phyloP scores from a whole-genome alignment of 2,329 filamentous ascomycete genomes.

The Fusarium torulosum region DNA sequence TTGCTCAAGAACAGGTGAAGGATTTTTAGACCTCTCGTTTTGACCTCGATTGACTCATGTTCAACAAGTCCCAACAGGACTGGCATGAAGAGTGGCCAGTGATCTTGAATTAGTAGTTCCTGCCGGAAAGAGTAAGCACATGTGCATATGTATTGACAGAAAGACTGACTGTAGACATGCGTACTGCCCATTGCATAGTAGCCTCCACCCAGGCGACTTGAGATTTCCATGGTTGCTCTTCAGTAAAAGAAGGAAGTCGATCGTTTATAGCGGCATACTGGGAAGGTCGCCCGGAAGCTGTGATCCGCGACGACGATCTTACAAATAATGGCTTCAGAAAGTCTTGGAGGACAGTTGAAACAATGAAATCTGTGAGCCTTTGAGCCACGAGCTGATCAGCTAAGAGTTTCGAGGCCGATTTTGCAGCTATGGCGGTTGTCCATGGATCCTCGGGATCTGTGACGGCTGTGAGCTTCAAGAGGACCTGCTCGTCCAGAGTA shows the following conservation, averaged over 20 bases:
- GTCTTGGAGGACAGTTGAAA: conserved; percentile 68
- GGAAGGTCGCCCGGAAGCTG: conserved; percentile 49
- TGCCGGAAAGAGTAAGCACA: conserved; percentile 41
- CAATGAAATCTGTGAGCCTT: conserved; percentile 57
- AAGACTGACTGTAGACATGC: conserved; percentile 61
- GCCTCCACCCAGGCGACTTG: conserved; percentile 40
- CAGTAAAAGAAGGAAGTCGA: neutral
- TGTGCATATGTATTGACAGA: neutral
- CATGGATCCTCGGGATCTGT: conserved; percentile 53
- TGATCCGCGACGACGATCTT: conserved; percentile 61
- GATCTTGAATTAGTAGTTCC: conserved; percentile 60
- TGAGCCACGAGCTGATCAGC: conserved; percentile 40
- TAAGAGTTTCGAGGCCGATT: conserved; percentile 52
- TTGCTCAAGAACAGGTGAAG: conserved; percentile 69
- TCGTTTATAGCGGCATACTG: conserved; percentile 38
- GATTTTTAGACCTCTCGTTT: conserved; percentile 67
- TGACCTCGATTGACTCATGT: conserved; percentile 67
- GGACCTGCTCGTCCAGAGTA: conserved; percentile 31
- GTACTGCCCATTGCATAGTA: conserved; percentile 67
- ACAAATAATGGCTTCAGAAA: conserved; percentile 78
- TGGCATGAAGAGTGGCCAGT: conserved; percentile 78
- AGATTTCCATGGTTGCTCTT: conserved; percentile 44
- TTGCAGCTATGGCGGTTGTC: conserved; percentile 53
- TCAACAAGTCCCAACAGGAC: conserved; percentile 77
- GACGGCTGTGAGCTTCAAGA: conserved; percentile 52